Conservation (phyloP, 805 yeast genomes). For the Yamadazyma kitorensis region DNA sequence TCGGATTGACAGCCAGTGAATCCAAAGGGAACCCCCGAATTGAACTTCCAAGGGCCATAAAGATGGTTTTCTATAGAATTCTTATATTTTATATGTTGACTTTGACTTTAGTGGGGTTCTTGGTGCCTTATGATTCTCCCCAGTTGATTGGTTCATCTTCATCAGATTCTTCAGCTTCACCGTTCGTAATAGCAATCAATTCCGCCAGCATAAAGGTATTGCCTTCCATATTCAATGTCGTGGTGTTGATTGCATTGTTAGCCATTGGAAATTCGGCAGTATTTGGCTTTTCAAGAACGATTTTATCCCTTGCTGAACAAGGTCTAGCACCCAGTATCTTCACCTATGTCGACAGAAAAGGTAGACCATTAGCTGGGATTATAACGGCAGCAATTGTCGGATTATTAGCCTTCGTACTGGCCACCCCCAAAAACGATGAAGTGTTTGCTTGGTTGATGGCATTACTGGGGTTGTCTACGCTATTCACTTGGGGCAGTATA, state of each 20-base stretch:
- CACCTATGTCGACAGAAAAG: conserved; percentile 36
- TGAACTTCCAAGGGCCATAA: conserved; percentile 40
- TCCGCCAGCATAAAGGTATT: conserved; percentile 39
- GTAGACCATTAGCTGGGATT: conserved; percentile 41
- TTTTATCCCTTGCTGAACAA: conserved; percentile 38
- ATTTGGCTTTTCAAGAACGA: conserved; percentile 42
- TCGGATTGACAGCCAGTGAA: conserved; percentile 39
- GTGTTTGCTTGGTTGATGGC: conserved; percentile 38
- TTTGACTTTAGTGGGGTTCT: conserved; percentile 37
- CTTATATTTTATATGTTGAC: conserved; percentile 39
- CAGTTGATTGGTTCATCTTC: conserved; percentile 23
- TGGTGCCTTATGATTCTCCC: conserved; percentile 31
- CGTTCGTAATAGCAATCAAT: conserved; percentile 43
- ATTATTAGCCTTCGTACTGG: conserved; percentile 38
- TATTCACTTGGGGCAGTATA: conserved; percentile 36
- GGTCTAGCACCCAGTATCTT: conserved; percentile 37
- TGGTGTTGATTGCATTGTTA: conserved; percentile 38
- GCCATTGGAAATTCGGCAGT: conserved; percentile 45
- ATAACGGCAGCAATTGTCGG: conserved; percentile 31
- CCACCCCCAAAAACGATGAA: conserved; percentile 33
- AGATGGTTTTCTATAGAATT: conserved; percentile 43
- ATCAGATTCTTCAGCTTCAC: conserved; percentile 35
- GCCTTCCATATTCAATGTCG: conserved; percentile 42
- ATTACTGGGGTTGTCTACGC: conserved; percentile 33
- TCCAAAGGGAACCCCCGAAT: conserved; percentile 36